These are phyloP conservation scores for Pisolithus albus DNA, from an alignment of 768 basidiomycete species.

Conservation along the genomic window DNA sequence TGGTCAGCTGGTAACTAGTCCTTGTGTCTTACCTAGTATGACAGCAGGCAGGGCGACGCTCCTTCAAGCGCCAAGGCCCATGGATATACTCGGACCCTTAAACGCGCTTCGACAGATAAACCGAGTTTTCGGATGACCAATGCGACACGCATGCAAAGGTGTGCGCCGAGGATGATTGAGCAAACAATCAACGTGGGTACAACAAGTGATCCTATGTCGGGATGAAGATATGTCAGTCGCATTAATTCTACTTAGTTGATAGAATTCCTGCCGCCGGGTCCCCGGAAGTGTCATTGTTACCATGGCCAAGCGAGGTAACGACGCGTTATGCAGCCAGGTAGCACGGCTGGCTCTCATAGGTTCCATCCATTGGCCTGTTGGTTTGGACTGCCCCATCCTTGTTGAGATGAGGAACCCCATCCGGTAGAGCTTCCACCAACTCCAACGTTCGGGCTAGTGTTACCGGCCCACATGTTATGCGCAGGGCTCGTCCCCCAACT, in stretches of 20 bases:
- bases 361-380: constrained; percentile 54
- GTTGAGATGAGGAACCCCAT: constrained; percentile 22
- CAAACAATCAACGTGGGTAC: too few species aligned
- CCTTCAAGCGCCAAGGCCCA: too few species aligned
- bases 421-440: constrained; percentile 9
- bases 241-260: background rate
- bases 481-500: constrained; percentile 30
- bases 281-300: background rate
- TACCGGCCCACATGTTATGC: constrained; percentile 33
- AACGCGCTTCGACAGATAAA: too few species aligned
- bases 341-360: constrained; percentile 10
- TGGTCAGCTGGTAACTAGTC: too few species aligned
- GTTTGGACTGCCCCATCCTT: constrained; percentile 46
- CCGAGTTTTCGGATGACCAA: too few species aligned
- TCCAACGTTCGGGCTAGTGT: constrained; percentile 24
- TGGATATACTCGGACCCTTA: too few species aligned
- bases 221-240: background rate
- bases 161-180: too few species aligned
- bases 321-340: background rate
- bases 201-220: too few species aligned
- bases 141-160: too few species aligned
- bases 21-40: too few species aligned
- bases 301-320: background rate
- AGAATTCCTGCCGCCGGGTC: background rate
- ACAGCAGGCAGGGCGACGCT: too few species aligned